Conservation (phyloP, 164 flowering plant species). For the Piper betle region DNA sequence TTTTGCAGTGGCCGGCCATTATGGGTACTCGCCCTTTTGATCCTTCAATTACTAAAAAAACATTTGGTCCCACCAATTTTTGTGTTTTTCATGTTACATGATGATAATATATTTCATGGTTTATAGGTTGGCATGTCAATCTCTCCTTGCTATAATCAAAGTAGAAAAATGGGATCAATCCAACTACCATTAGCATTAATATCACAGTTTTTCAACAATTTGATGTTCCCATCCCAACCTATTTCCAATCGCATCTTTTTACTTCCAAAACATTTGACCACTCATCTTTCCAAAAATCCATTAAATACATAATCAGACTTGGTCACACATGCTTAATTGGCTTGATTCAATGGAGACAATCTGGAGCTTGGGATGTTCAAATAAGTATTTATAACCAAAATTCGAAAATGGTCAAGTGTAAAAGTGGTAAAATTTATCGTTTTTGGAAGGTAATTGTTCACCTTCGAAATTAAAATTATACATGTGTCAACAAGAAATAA, state of each 20-base stretch:
- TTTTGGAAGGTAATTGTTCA: too few species aligned
- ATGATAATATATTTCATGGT: not conserved
- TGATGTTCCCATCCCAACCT: not conserved
- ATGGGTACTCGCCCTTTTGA: not conserved
- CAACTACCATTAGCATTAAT: slow-evolving; percentile 2
- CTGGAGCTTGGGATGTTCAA: too few species aligned
- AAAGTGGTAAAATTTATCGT: too few species aligned
- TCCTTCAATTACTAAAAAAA: not conserved
- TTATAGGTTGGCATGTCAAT: slow-evolving; percentile 5
- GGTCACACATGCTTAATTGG: not conserved
- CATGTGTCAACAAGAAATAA: too few species aligned
- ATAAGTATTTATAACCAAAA: too few species aligned
- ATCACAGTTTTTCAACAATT: not conserved
- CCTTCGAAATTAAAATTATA: too few species aligned
- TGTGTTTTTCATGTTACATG: not conserved
- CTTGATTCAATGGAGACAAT: too few species aligned
- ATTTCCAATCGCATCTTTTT: not conserved
- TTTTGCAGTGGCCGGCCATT: not conserved
- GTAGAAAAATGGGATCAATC: slow-evolving; percentile 8
- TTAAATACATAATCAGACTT: not conserved
- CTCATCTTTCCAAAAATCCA: not conserved
- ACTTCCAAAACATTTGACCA: not conserved
- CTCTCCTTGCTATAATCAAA: not conserved
- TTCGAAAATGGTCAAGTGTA: too few species aligned
- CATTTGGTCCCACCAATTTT: not conserved